Base-by-base conservation (phyloP, 495 filamentous ascomycete species). In the Tuber aestivum region DNA sequence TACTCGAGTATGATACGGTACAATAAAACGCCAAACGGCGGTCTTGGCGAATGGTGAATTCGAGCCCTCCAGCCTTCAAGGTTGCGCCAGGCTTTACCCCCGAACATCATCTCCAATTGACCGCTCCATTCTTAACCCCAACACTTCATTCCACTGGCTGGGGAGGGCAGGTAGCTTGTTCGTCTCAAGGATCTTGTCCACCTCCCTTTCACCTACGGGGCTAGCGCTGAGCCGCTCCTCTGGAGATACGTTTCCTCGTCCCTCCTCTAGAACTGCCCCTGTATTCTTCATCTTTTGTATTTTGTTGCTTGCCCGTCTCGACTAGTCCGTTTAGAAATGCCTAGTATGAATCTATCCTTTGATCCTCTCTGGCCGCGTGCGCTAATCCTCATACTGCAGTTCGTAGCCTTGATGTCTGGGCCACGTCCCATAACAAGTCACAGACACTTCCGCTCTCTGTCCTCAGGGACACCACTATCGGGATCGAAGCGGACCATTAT, bases 401-500 rank as follows among this genome's bases (percentile, higher is more conserved):
- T 82, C 87, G 86, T 82, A 84, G 86, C 45, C 87, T 91, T 76
- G 89, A 92, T 79, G 86, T 86, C 70, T 91, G 89, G 89, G 83
- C 81, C 50, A 76, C 74, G 71, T 84, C 82, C 72, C 83, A 85
- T 71, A 82, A 82, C 77, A 86, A 88, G 73, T 85, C 86, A 74
- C 86, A 88, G 73, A 86, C 86, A 44, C 86, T 89, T 71, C 86
- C 87, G 68, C 85, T 92, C 75, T 89, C 89, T 40, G 86, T 87
- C 68, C 86, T 97, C 75, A 90, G 92, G 81, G 92, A 90, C 78
- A 87, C 88, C 56, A 87, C 90, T 38, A 87, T 97, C 78, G 94
- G 91, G 78, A 91, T 99, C 78, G 96, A 99, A 86, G 95, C 94
- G 48, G 89, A 92, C 41, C 90, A 95, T 84, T 99, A 95, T 85